phyloP scores from a whole-genome alignment of 495 filamentous ascomycete genomes.

The Penicillium tannophilum region DNA sequence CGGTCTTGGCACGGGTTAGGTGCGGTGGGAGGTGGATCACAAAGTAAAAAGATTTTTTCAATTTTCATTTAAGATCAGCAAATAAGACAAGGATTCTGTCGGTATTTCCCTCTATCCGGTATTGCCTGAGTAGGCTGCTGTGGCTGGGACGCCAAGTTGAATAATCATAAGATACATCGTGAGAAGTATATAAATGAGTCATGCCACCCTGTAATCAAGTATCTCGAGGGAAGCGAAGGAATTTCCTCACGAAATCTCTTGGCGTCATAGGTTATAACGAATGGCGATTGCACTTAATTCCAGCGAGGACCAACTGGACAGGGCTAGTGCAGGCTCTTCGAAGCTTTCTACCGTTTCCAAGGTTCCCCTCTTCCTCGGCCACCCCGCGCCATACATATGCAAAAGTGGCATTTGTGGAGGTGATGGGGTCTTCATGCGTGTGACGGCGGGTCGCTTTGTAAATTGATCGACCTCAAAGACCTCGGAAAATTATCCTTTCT shows the following conservation, averaged over 20 bases:
- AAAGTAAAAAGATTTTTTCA: background rate
- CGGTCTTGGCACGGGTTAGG: constrained; percentile 7
- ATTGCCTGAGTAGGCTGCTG: too few species aligned
- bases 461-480: background rate
- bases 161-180: background rate
- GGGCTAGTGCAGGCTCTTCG: background rate
- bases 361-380: background rate
- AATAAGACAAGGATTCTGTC: background rate
- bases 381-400: background rate
- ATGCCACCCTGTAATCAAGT: background rate
- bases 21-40: constrained; percentile 7
- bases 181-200: constrained; percentile 5
- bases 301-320: background rate
- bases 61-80: background rate
- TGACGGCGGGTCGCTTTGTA: too few species aligned
- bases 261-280: background rate
- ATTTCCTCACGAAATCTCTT: background rate
- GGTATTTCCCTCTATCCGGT: background rate
- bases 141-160: too few species aligned
- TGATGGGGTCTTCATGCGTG: background rate
- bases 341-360: background rate
- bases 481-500: background rate
- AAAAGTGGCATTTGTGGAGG: background rate
- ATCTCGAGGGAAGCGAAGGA: background rate
- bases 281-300: background rate